These are phyloP conservation scores for Tulasnella sp. DNA, from an alignment of 768 basidiomycete genomes.

Conservation along the genomic window DNA sequence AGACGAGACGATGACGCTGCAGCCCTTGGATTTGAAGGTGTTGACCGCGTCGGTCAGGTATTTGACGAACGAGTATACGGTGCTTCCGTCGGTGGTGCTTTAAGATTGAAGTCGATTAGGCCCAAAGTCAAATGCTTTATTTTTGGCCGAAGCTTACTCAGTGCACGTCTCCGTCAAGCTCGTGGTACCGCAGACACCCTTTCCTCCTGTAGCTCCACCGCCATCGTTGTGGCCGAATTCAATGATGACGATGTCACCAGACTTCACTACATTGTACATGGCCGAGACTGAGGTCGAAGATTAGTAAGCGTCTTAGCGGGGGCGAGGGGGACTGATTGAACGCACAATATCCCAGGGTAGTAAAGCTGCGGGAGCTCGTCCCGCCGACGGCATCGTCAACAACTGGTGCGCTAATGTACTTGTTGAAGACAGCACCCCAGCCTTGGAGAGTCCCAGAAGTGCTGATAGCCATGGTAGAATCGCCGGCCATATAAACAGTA, in stretches of 20 bases:
- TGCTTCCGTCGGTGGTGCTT: background rate
- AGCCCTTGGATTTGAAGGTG: conserved; percentile 6
- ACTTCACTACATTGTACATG: background rate
- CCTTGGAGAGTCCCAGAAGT: background rate
- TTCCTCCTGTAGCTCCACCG: background rate
- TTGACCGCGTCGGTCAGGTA: conserved; percentile 4
- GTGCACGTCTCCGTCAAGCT: background rate
- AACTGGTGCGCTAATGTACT: background rate
- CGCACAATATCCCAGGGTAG: background rate
- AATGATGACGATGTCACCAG: conserved; percentile 9
- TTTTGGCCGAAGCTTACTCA: background rate
- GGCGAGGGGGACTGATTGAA: too few relatives aligned
- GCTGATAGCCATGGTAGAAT: background rate
- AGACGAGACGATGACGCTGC: conserved; percentile 6
- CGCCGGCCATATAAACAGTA: background rate
- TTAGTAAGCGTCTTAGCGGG: too few relatives aligned
- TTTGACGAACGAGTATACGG: background rate
- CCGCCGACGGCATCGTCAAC: background rate
- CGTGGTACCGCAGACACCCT: background rate
- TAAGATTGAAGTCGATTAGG: background rate
- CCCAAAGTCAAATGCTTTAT: background rate
- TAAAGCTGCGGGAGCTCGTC: background rate
- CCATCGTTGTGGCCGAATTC: conserved; percentile 16
- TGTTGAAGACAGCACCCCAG: background rate
- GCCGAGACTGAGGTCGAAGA: background rate